phyloP scores from a whole-genome alignment of 495 filamentous ascomycete genomes.

The Hypoxylon fuscum region DNA sequence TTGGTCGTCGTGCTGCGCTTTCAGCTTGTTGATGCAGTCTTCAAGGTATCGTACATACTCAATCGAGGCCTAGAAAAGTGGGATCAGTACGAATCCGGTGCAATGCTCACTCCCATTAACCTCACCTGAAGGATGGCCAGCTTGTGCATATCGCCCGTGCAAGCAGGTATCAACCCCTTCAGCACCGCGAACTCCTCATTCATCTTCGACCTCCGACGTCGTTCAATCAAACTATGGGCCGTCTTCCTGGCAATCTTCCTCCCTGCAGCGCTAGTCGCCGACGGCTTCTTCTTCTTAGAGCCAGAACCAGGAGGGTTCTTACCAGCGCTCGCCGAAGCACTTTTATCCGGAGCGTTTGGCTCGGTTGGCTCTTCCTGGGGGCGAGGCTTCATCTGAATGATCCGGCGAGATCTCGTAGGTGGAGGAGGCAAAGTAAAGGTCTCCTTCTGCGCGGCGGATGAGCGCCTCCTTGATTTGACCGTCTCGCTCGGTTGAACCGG shows the following conservation, averaged over 20 bases:
- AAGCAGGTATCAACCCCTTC: conserved; percentile 96
- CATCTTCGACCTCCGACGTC: conserved; percentile 93
- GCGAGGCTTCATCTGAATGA: conserved; percentile 95
- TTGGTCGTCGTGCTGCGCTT: conserved; percentile 60
- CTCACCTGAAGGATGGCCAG: conserved; percentile 91
- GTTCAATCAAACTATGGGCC: conserved; percentile 93
- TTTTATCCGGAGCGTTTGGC: conserved; percentile 25
- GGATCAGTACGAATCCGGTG: conserved; percentile 14
- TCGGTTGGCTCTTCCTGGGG: conserved; percentile 49
- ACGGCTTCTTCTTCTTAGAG: conserved; percentile 73
- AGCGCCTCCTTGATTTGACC: conserved; percentile 66
- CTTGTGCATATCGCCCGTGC: conserved; percentile 96
- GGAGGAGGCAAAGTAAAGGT: conserved; percentile 87
- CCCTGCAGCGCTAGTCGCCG: conserved; percentile 79
- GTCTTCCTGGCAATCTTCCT: conserved; percentile 96
- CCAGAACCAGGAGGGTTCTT: conserved; percentile 49
- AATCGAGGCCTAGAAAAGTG: conserved; percentile 77
- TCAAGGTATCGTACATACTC: conserved; percentile 97
- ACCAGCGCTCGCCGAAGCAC: conserved; percentile 22
- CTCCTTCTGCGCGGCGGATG: conserved; percentile 64
- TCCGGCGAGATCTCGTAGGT: conserved; percentile 90
- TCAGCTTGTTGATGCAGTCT: conserved; percentile 83
- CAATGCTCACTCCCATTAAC: background rate
- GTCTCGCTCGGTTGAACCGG: conserved; percentile 61
- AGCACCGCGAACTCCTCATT: conserved; percentile 96